Evolutionary conservation across 441 rosid genomes (phyloP), one percentile per base, ranked within the genome.

Genomic region (Euphorbia celastroides): DNA sequence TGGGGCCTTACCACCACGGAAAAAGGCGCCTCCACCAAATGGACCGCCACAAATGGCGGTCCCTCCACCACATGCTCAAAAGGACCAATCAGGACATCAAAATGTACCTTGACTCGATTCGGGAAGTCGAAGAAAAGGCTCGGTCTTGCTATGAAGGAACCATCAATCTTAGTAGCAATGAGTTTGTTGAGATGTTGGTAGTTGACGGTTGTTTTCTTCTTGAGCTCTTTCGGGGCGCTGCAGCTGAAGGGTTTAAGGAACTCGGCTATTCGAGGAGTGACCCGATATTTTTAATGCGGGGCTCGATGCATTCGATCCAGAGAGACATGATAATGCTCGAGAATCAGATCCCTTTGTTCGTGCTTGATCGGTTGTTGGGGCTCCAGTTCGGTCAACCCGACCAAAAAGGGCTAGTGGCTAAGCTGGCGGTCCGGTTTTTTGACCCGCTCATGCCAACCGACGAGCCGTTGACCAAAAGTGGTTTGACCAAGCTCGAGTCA

Each of bases 281-380:
- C 73, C 97, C 97, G 0, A 72, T 87, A 34, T 93, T 90, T 19
- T 86, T 92, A 0, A 86, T 87, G 89, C 82, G 96, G 27, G 97
- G 93, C 6, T 80, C 86, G 5, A 93, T 90, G 97, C 97, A 90
- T 79, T 78, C 90, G 2, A 88, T 90, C 66, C 96, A 88, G 67
- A 75, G 92, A 56, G 98, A 93, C 60, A 93, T 90, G 97, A 81
- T 88, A 66, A 90, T 93, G 96, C 70, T 93, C 7, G 97, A 90
- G 75, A 93, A 93, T 42, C 97, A 88, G 77, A 76, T 88, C 72
- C 97, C 98, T 1, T 71, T 90, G 11, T 93, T 87, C 26, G 61
- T 87, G 20, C 88, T 88, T 20, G 87, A 93, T 71, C 78, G 76
- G 62, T 80, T 93, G 13, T 57, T 93, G 42, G 92, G 87, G 38